These are phyloP conservation scores for Amaranthus palmeri DNA, from an alignment of 148 eudicot species.

Conservation along the genomic window DNA sequence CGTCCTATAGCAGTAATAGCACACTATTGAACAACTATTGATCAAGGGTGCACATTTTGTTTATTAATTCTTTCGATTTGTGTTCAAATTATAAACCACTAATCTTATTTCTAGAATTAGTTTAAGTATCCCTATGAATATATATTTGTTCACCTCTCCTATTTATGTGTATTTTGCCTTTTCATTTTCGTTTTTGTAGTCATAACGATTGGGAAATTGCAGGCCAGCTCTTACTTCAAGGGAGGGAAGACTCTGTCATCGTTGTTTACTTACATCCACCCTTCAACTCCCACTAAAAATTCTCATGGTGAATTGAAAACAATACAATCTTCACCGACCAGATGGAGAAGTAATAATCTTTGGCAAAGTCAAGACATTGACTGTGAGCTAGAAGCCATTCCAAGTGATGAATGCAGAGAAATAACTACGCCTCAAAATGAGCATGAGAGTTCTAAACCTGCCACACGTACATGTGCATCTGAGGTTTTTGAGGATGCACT, in stretches of 20 bases:
- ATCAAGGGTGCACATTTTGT: too few species aligned
- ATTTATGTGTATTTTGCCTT: background rate
- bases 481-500: slow-evolving; percentile 70
- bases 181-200: background rate
- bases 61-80: background rate
- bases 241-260: slow-evolving; percentile 56
- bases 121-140: background rate
- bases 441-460: slow-evolving; percentile 30
- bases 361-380: slow-evolving; percentile 40
- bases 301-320: slow-evolving; percentile 35
- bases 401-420: slow-evolving; percentile 27
- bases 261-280: slow-evolving; percentile 47
- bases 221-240: slow-evolving; percentile 52
- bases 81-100: background rate
- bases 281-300: slow-evolving; percentile 36
- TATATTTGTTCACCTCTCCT: background rate
- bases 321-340: slow-evolving; percentile 45
- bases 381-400: slow-evolving; percentile 28
- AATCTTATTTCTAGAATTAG: background rate
- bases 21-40: background rate
- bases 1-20: background rate
- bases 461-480: slow-evolving; percentile 33
- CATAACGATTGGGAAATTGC: slow-evolving; percentile 22
- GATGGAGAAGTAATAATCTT: slow-evolving; percentile 47
- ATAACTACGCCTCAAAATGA: slow-evolving; percentile 21